phyloP scores from a whole-genome alignment of 2,329 filamentous ascomycete genomes.

The Daldinia sp. region DNA sequence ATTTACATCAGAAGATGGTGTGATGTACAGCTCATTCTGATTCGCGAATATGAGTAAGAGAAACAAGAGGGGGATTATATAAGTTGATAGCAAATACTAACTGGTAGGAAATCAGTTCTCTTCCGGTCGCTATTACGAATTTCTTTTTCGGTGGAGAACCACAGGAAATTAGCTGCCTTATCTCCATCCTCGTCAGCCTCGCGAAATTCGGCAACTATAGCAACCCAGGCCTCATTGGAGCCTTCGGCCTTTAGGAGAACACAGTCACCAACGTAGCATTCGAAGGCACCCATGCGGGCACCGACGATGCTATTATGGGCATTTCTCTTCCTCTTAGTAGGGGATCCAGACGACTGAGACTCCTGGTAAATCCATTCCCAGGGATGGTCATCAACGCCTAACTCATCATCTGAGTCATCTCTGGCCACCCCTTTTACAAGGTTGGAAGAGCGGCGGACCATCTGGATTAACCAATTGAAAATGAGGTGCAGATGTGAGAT shows the following conservation, averaged over 20 bases:
- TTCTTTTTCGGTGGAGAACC: constrained; percentile 94
- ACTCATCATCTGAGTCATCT: constrained; percentile 90
- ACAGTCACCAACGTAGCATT: constrained; percentile 83
- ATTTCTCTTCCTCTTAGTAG: constrained; percentile 51
- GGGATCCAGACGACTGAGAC: constrained; percentile 11
- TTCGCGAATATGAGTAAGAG: constrained; percentile 28
- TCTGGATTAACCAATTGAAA: not conserved
- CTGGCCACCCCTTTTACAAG: constrained; percentile 71
- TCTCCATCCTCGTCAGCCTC: constrained; percentile 79
- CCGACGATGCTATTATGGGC: constrained; percentile 74
- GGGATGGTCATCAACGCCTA: constrained; percentile 76
- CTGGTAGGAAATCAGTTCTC: constrained; percentile 79
- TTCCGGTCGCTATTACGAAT: constrained; percentile 87
- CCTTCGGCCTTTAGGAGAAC: constrained; percentile 91
- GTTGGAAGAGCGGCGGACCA: constrained; percentile 36
- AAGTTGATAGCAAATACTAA: constrained; percentile 53
- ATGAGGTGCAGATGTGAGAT: not conserved
- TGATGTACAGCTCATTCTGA: constrained; percentile 92
- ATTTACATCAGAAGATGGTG: constrained; percentile 87
- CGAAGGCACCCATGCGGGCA: constrained; percentile 83
- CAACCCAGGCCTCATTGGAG: constrained; percentile 90
- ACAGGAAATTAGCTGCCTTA: constrained; percentile 90
- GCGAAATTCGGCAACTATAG: constrained; percentile 85
- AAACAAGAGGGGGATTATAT: not conserved
- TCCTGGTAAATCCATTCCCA: constrained; percentile 84